These are phyloP conservation scores for Aquilaria sinensis DNA, from an alignment of 345 rosid species.

Conservation along the genomic window DNA sequence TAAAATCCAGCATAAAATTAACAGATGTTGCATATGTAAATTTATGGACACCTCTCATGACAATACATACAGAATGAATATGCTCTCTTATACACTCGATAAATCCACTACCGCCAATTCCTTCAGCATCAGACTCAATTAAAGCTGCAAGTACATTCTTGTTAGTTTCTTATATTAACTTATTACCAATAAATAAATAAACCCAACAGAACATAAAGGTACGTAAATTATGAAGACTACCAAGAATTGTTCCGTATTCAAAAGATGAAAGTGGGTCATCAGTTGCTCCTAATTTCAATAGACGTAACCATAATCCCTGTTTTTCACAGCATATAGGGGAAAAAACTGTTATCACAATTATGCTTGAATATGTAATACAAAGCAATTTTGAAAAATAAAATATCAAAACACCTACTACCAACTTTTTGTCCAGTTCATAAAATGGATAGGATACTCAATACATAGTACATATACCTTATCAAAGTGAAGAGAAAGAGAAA, in stretches of 20 bases:
- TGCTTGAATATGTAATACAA: slow-evolving; percentile 5
- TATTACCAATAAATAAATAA: slow-evolving; percentile 9
- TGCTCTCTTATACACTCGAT: slow-evolving; percentile 98
- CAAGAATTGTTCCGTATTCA: slow-evolving; percentile 95
- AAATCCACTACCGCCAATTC: slow-evolving; percentile 99
- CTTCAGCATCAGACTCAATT: slow-evolving; percentile 99
- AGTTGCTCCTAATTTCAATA: slow-evolving; percentile 76
- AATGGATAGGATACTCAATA: background rate
- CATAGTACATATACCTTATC: background rate
- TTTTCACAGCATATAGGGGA: background rate
- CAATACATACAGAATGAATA: slow-evolving; percentile 62
- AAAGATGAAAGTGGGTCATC: slow-evolving; percentile 99
- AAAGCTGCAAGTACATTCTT: slow-evolving; percentile 55
- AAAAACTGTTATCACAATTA: no score
- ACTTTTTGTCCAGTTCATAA: background rate
- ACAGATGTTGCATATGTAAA: slow-evolving; percentile 12
- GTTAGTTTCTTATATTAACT: slow-evolving; percentile 6
- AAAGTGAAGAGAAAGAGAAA: background rate
- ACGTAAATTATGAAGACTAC: slow-evolving; percentile 33
- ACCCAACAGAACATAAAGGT: slow-evolving; percentile 10
- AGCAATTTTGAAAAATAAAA: slow-evolving; percentile 4
- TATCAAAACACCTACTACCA: background rate
- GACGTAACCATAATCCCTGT: slow-evolving; percentile 96
- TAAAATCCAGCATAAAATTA: slow-evolving; percentile 31
- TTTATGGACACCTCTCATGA: slow-evolving; percentile 16